Evolutionary conservation across 2,329 filamentous ascomycete genomes (phyloP).

Genomic region (Fusarium xyrophilum): DNA sequence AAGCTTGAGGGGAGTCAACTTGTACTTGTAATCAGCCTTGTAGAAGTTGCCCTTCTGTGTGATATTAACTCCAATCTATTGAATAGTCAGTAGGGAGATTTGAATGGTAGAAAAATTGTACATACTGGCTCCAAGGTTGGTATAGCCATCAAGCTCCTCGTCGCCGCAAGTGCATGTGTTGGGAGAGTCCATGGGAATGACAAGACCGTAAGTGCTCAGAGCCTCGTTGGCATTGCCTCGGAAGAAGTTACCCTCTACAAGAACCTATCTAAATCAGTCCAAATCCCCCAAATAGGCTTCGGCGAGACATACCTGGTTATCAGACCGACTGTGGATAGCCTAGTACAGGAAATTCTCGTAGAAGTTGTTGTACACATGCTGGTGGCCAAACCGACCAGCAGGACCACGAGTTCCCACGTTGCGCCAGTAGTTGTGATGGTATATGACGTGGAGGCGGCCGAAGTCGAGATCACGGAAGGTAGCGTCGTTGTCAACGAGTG

Average conservation of each 20-base stretch:
- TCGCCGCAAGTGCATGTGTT: conserved; percentile 62
- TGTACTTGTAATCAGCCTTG: conserved; percentile 56
- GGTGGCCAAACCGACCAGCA: conserved; percentile 57
- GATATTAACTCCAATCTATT: conserved; percentile 55
- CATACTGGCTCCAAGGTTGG: conserved; percentile 60
- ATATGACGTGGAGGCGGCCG: conserved; percentile 55
- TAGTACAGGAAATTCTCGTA: conserved; percentile 57
- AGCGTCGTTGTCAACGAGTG: conserved; percentile 52
- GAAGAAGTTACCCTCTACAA: conserved; percentile 59
- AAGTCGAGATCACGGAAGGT: conserved; percentile 50
- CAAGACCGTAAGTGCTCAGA: conserved; percentile 60
- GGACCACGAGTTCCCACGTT: conserved; percentile 56
- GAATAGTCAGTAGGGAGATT: conserved; percentile 32
- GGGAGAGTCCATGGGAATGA: conserved; percentile 62
- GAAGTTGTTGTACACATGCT: conserved; percentile 58
- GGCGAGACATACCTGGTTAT: conserved; percentile 45
- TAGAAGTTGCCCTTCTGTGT: conserved; percentile 59
- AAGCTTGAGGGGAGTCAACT: conserved; percentile 54
- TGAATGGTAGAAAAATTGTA: conserved; percentile 11
- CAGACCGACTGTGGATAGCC: conserved; percentile 56
- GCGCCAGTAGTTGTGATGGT: conserved; percentile 58
- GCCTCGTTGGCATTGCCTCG: conserved; percentile 56
- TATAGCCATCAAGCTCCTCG: conserved; percentile 61
- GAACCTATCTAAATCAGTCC: conserved; percentile 42
- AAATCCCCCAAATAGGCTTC: rapidly evolving